Evolutionary conservation across 1,284 basidiomycete species (phyloP).

Genomic region (Cutaneotrichosporon cutaneum): DNA sequence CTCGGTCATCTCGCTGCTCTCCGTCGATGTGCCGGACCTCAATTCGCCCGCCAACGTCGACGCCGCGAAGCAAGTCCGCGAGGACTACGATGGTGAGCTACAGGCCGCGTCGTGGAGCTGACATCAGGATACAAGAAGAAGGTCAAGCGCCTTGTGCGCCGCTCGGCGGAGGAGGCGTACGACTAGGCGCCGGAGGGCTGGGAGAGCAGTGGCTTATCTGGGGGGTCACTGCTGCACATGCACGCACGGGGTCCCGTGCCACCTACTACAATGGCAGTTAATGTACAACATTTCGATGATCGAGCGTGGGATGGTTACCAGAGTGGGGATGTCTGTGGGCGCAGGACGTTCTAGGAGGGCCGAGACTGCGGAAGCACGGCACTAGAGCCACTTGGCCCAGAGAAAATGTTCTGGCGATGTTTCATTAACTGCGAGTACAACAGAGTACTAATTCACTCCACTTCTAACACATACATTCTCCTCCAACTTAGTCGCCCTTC

Average conservation of each 20-base stretch:
- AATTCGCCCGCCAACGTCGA: conserved; percentile 98
- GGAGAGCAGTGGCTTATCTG: not conserved
- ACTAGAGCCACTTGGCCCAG: too few species aligned
- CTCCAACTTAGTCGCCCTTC: not conserved
- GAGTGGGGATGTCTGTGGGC: not conserved
- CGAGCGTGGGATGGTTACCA: not conserved
- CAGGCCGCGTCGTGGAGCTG: not conserved
- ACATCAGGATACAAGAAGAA: conserved; percentile 80
- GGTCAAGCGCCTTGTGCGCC: conserved; percentile 78
- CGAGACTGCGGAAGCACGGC: too few species aligned
- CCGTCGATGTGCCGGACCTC: conserved; percentile 85
- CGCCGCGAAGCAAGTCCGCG: conserved; percentile 86
- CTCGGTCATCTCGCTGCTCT: conserved; percentile 93
- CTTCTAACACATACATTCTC: not conserved
- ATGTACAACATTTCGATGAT: conserved; percentile 13
- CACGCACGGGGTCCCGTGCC: conserved; percentile 15
- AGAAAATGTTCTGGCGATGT: too few species aligned
- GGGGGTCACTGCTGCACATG: not conserved
- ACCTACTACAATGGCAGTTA: conserved; percentile 6
- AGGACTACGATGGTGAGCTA: conserved; percentile 63
- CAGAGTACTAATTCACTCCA: not conserved
- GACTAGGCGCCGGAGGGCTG: conserved; percentile 54
- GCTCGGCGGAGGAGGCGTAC: conserved; percentile 80
- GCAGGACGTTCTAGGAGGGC: too few species aligned
- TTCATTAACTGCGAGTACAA: not conserved